Evolutionary conservation across 106 monocot species (phyloP).

Genomic region (Acorus calamus): DNA sequence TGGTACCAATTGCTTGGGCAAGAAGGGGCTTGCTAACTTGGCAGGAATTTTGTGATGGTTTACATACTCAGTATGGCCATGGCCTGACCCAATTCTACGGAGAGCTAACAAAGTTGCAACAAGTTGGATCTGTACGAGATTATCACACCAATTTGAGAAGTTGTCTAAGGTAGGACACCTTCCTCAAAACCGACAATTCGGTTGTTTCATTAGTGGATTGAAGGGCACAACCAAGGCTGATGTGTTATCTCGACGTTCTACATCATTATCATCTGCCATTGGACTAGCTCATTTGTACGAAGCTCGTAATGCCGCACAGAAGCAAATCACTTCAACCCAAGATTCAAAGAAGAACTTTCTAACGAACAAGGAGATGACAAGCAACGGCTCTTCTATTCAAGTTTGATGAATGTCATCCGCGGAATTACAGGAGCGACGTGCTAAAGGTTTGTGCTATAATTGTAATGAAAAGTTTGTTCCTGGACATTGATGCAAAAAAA

Average conservation of each 20-base stretch:
- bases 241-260: background rate
- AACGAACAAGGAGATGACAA: background rate
- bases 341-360: background rate
- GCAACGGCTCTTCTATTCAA: background rate
- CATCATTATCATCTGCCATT: background rate
- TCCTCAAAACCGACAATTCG: background rate
- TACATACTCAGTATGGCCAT: background rate
- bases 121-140: background rate
- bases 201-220: background rate
- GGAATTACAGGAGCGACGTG: background rate
- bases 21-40: background rate
- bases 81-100: background rate
- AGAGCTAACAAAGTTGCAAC: background rate
- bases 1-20: background rate
- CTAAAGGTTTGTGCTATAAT: background rate
- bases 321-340: background rate
- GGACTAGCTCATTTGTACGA: background rate
- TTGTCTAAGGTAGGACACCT: background rate
- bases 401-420: background rate
- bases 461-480: background rate
- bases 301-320: background rate
- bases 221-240: background rate
- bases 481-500: background rate
- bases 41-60: background rate
- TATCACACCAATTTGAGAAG: background rate